phyloP scores from a whole-genome alignment of 768 basidiomycete genomes.

The Lactarius sp. region DNA sequence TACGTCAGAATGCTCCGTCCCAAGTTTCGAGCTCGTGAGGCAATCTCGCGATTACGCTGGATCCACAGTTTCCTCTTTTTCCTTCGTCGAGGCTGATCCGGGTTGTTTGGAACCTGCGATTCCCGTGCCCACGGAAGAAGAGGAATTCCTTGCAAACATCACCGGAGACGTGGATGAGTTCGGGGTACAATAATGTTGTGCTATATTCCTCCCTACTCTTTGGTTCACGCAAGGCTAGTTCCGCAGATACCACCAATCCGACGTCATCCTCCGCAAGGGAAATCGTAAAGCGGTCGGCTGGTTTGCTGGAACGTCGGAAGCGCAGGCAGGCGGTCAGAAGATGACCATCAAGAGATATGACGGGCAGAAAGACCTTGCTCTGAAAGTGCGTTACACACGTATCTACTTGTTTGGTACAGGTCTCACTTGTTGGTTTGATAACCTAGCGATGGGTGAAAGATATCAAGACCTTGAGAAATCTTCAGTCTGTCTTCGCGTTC shows the following conservation, averaged over 20 bases:
- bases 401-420: not conserved
- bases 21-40: not conserved
- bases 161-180: constrained; percentile 17
- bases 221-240: constrained; percentile 34
- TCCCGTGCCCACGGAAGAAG: constrained; percentile 15
- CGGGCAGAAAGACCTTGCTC: constrained; percentile 32
- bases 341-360: constrained; percentile 45
- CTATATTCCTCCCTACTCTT: not conserved
- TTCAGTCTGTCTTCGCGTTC: constrained; percentile 37
- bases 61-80: constrained; percentile 4
- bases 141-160: constrained; percentile 20
- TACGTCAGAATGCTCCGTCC: not conserved
- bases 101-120: not conserved
- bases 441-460: constrained; percentile 46
- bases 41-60: not conserved
- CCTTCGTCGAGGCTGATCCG: constrained; percentile 8
- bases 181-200: constrained; percentile 8
- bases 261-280: constrained; percentile 37
- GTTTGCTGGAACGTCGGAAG: constrained; percentile 44
- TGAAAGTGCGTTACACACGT: constrained; percentile 30
- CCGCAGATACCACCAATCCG: constrained; percentile 46
- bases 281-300: constrained; percentile 35
- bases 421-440: not conserved
- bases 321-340: constrained; percentile 38
- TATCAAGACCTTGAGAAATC: constrained; percentile 45